These are phyloP conservation scores for Haplographium delicatum DNA, from an alignment of 495 filamentous ascomycete species.

Conservation along the genomic window DNA sequence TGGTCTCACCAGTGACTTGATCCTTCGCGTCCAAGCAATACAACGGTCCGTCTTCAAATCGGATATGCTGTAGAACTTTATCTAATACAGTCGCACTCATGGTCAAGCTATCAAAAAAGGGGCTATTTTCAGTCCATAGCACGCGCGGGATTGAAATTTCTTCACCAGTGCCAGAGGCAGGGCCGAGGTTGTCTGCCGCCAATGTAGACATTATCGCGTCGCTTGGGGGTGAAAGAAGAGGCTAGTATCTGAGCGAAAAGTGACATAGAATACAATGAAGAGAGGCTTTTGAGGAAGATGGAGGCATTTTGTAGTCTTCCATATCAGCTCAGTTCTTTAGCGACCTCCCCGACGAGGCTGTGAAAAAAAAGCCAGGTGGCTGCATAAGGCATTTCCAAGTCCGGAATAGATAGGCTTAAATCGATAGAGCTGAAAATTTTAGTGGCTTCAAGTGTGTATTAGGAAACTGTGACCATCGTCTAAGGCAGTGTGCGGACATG, in stretches of 20 bases:
- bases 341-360: background rate
- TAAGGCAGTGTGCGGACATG: too few species aligned
- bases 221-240: background rate
- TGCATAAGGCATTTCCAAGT: too few species aligned
- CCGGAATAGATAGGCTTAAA: too few species aligned
- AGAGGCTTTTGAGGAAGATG: background rate
- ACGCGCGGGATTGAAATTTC: background rate
- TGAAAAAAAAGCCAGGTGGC: background rate
- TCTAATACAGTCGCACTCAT: background rate
- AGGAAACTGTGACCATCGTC: too few species aligned
- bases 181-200: background rate
- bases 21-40: background rate
- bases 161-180: background rate
- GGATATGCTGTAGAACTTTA: background rate
- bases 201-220: too few species aligned
- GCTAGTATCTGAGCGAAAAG: background rate
- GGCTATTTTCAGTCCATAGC: background rate
- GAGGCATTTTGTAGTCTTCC: background rate
- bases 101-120: background rate
- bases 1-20: background rate
- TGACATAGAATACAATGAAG: background rate
- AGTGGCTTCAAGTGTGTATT: too few species aligned
- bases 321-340: background rate
- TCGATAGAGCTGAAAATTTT: too few species aligned
- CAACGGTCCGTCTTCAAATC: background rate